Base-by-base conservation (phyloP, 2,329 filamentous ascomycete genomes). In the Metarhizium guizhouense region DNA sequence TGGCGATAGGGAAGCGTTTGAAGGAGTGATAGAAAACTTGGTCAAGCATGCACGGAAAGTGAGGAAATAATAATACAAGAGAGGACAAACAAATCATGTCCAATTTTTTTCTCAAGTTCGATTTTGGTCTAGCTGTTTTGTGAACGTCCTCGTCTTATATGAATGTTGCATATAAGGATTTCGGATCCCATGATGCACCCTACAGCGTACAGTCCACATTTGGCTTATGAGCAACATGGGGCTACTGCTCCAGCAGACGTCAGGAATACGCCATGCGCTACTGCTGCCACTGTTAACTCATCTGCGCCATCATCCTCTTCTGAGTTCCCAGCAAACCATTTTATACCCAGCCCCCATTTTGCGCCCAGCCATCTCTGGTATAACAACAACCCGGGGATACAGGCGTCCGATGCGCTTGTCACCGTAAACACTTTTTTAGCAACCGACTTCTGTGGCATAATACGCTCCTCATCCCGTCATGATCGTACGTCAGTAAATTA, bases 1-100 rank as follows among this genome's bases (percentile, higher is more conserved):
- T 60, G 89, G 89, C 45, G 93, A 97, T 67, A 86, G 94, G 63
- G 93, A 96, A 68, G 90, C 91, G 3, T 94, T 96, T 69, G 93
- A 97, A 68, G 91, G 90, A 0, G 93, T 97, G 16, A 96, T 97
- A 78, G 93, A 96, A 73, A 96, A 96, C 70, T 72, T 97, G 61
- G 93, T 96, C 47, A 94, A 91, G 70, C 90, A 95, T 74, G 90
- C 90, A 52, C 81, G 90, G 69, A 90, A 92, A 73, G 84, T 90
- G 56, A 81, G 90, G 67, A 94, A 92, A 72, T 90, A 74, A 72
- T 90, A 74, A 56, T 25, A 25, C 11, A n/a, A 38, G 16, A 49
- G 16, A 55, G 6, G 29, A 45, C 13, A n/a, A 30, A 25, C 6
- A 6, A 11, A 6, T 18, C 7, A 47, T 52, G 36, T 57, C 55